Evolutionary conservation across 306 rosid genomes (phyloP), one percentile per base, ranked within the genome.

Genomic region (Gynostemma pentaphyllum): DNA sequence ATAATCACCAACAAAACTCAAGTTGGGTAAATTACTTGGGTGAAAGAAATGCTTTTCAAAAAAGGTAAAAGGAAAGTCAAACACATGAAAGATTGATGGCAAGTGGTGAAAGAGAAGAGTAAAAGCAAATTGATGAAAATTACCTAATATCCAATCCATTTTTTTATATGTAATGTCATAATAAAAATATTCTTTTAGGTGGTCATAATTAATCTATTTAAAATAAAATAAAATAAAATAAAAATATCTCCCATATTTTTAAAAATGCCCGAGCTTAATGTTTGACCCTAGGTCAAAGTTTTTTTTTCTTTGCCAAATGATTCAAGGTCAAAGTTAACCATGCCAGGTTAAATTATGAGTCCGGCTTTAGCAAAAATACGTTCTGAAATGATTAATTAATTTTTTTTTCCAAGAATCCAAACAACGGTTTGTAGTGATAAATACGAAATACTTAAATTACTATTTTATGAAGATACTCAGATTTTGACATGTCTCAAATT

Each of bases 301-400:
- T n/a, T n/a, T n/a, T n/a, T n/a, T n/a, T n/a, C n/a, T n/a, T n/a
- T n/a, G n/a, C n/a, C n/a, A n/a, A n/a, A n/a, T n/a, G n/a, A n/a
- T n/a, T 36, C 4, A 37, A 21, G 23, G 13, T 21, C 21, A 21
- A 59, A 9, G 9, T 56, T 30, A 16, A 8, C 9, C 42, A 56
- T 34, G 28, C 28, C 64, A 56, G 32, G 64, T 56, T 42, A 56
- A 56, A 59, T 59, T 4, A 59, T 59, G 18, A 59, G 22, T 37
- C 47, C 37, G 64, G 64, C n/a, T n/a, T n/a, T n/a, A n/a, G n/a
- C n/a, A n/a, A 37, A 5, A 37, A 37, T 37, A 3, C 14, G 48
- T 44, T 44, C 1, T 18, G 48, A 12, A n/a, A 44, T 14, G n/a
- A n/a, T n/a, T n/a, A n/a, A n/a, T n/a, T n/a, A n/a, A n/a, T n/a